These are phyloP conservation scores for Fusarium sp. DNA, from an alignment of 2,329 filamentous ascomycete species.

Conservation along the genomic window DNA sequence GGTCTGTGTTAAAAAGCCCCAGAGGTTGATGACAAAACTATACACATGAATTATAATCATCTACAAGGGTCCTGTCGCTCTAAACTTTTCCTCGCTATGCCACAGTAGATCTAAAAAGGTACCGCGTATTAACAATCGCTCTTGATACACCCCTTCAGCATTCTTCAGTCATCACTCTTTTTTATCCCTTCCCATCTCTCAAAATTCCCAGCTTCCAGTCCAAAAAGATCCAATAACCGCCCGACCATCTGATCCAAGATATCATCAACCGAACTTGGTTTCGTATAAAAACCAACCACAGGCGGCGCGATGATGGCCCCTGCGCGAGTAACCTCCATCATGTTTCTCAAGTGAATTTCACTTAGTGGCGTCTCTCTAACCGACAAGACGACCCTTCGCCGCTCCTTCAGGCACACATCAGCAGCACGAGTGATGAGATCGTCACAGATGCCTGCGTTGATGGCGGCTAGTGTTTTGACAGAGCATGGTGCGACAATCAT, in stretches of 20 bases:
- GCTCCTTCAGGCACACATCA: slow-evolving; percentile 61
- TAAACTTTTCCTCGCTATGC: too few species aligned
- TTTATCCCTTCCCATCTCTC: slow-evolving; percentile 48
- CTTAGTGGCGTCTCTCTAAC: slow-evolving; percentile 60
- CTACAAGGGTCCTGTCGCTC: too few species aligned
- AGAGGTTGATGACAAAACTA: too few species aligned
- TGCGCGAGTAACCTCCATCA: slow-evolving; percentile 53
- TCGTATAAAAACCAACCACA: slow-evolving; percentile 58
- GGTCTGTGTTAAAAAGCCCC: neutral
- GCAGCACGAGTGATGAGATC: slow-evolving; percentile 60
- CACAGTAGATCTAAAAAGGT: too few species aligned
- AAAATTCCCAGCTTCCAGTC: slow-evolving; percentile 54
- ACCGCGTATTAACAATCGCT: too few species aligned
- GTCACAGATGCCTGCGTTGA: slow-evolving; percentile 57
- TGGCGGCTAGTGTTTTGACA: slow-evolving; percentile 60
- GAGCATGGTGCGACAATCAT: slow-evolving; percentile 64
- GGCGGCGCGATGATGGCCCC: slow-evolving; percentile 59
- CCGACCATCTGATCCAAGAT: slow-evolving; percentile 59
- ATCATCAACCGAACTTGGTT: slow-evolving; percentile 54
- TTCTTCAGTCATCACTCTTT: neutral
- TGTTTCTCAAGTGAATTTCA: slow-evolving; percentile 60
- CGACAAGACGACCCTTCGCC: slow-evolving; percentile 53
- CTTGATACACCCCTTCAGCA: too few species aligned
- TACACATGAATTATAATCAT: too few species aligned
- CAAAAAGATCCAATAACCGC: slow-evolving; percentile 59